Conservation (phyloP, 495 filamentous ascomycete species). For the Staphylotrichum longicolle region DNA sequence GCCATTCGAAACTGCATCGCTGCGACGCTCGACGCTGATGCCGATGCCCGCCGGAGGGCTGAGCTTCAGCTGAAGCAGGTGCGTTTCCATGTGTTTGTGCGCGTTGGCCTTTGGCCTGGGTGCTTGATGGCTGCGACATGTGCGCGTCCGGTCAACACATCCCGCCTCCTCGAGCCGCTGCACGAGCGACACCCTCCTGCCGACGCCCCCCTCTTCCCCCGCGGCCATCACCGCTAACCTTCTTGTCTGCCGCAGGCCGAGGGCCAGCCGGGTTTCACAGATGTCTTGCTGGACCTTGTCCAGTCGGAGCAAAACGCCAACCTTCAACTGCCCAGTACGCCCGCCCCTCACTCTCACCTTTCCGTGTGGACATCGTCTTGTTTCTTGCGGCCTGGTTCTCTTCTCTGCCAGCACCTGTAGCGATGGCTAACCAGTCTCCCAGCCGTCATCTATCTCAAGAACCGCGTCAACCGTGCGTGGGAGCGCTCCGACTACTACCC, state of each 20-base stretch:
- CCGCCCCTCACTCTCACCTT: slow-evolving; percentile 11
- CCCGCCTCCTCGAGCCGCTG: slow-evolving; percentile 1
- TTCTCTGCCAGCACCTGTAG: slow-evolving; percentile 10
- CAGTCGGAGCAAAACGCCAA: slow-evolving; percentile 79
- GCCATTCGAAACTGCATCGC: slow-evolving; percentile 83
- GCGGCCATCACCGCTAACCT: slow-evolving; percentile 18
- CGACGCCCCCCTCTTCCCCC: slow-evolving; percentile 11
- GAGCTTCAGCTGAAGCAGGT: slow-evolving; percentile 95
- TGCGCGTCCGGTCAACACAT: slow-evolving; percentile 9
- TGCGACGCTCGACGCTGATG: slow-evolving; percentile 81
- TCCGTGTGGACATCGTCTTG: background rate
- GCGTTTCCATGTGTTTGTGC: slow-evolving; percentile 36
- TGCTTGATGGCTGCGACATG: background rate
- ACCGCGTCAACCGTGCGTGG: slow-evolving; percentile 91
- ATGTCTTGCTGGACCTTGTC: slow-evolving; percentile 86
- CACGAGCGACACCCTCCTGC: slow-evolving; percentile 15
- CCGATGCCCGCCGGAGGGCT: slow-evolving; percentile 77
- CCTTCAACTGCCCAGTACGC: slow-evolving; percentile 82
- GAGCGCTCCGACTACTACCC: slow-evolving; percentile 68
- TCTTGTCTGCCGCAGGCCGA: slow-evolving; percentile 65
- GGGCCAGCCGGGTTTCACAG: slow-evolving; percentile 81
- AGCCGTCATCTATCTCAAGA: slow-evolving; percentile 98
- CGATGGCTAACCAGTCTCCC: slow-evolving; percentile 22
- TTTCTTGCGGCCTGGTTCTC: background rate
- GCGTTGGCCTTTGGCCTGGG: background rate